Percentiles rank a stretch among this genome's conserved stretches.
These are phyloP conservation scores for Ceratobasidium sp. DNA, from an alignment of 1,284 basidiomycete genomes.

Conservation along the genomic window DNA sequence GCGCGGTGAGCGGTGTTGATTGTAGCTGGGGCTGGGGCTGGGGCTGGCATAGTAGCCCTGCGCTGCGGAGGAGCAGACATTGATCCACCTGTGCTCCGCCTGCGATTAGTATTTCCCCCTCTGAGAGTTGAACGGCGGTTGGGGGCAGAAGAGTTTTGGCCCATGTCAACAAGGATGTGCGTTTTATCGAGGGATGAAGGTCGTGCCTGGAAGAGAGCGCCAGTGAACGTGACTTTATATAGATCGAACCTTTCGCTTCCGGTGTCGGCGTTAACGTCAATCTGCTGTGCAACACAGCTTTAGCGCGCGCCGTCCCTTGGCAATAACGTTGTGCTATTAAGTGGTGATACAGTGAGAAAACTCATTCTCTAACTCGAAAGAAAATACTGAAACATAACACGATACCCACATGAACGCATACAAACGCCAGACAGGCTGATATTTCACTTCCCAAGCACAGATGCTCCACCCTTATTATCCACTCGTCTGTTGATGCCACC, in stretches of 20 bases:
- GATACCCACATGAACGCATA: constrained; percentile 7
- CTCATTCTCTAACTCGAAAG: background rate
- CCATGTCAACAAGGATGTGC: no score
- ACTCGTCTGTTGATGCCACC: constrained; percentile 59
- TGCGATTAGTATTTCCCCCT: background rate
- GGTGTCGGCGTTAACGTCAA: constrained; percentile 5
- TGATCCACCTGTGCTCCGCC: background rate
- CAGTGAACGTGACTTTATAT: background rate
- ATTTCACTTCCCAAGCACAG: background rate
- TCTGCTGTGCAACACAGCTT: constrained; percentile 10
- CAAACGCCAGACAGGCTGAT: background rate
- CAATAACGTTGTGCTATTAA: background rate
- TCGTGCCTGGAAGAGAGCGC: background rate
- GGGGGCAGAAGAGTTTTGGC: no score
- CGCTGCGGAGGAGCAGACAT: no score
- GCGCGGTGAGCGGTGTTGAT: constrained; percentile 20
- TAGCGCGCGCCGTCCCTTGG: background rate
- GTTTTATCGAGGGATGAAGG: background rate
- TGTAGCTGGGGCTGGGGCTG: constrained; percentile 12
- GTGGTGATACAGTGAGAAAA: constrained; percentile 8
- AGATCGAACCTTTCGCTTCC: background rate
- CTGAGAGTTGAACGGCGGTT: constrained; percentile 11
- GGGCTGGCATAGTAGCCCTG: no score
- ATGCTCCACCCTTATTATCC: constrained; percentile 46
- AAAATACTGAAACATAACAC: background rate